Base-by-base conservation (phyloP, 495 filamentous ascomycete species). In the Chaetomium cochliodes region DNA sequence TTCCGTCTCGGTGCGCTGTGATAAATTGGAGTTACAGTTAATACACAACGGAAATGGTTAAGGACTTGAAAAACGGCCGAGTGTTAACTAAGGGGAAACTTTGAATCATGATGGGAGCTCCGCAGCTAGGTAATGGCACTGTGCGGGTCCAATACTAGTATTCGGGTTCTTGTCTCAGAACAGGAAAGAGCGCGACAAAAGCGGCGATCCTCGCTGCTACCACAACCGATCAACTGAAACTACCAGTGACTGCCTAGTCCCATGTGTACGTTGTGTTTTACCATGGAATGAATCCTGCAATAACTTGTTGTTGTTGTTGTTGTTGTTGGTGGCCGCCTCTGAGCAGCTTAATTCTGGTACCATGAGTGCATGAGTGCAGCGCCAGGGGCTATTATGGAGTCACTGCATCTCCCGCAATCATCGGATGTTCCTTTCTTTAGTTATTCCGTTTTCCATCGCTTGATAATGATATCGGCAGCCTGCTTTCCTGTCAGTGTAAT, bases 391-490 rank as follows among this genome's bases (percentile, higher is more conserved):
- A n/a, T n/a, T n/a, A n/a, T n/a, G n/a, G n/a, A n/a, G n/a, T n/a
- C n/a, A n/a, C n/a, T n/a, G n/a, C n/a, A n/a, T n/a, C n/a, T n/a
- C 28, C 2, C 28, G 6, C 57, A 59, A 47, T 46, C 57, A 30
- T 8, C 15, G 22, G 6, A 2, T 16, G 11, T 7, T 22, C 23
- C 46, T 47, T 28, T 23, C 23, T 25, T 47, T 54, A 3, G 6
- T 30, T 37, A 12, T 37, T 37, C 33, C 5, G 58, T 6, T 30
- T 30, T 60, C 75, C 76, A 68, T 82, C 82, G 53, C 77, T 71
- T 0, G 78, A 78, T 54, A 77, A 82, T 84, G 80, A 88, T 56
- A 85, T 77, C 28, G 75, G 79, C 64, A 70, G 72, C 39, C 85
- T 81, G 44, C 3, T 44, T n/a, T 5, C 5, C 16, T 47, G 41